Evolutionary conservation across 2,329 filamentous ascomycete genomes (phyloP).

Genomic region (Bipolaris zeicola): DNA sequence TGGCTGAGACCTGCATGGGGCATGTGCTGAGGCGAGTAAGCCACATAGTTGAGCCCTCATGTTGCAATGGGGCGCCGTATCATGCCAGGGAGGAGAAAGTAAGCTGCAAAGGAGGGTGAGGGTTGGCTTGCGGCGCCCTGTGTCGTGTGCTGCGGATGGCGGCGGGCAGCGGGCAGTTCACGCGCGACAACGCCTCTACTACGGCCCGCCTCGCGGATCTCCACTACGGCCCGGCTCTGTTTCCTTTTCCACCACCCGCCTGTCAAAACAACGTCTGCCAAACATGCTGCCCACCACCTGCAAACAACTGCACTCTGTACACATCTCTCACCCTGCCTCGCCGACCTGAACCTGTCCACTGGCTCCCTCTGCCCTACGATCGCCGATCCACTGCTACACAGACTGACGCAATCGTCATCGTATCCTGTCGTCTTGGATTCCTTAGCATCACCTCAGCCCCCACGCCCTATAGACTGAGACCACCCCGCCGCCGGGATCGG

Average conservation of each 20-base stretch:
- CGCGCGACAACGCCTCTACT: neutral
- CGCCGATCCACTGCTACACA: neutral
- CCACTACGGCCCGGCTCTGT: constrained; percentile 2
- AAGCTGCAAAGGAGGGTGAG: neutral
- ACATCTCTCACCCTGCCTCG: neutral
- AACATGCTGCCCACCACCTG: neutral
- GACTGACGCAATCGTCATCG: neutral
- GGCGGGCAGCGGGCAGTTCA: neutral
- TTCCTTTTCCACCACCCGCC: neutral
- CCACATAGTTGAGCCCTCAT: neutral
- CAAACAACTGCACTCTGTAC: neutral
- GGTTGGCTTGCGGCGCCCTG: neutral
- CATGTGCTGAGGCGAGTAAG: constrained; percentile 6
- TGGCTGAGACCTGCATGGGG: constrained; percentile 8
- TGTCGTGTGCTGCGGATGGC: neutral
- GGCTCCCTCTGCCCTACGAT: neutral
- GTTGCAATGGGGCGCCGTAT: neutral
- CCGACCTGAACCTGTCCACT: neutral
- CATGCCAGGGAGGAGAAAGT: neutral
- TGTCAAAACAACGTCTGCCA: neutral
- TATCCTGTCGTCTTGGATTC: neutral
- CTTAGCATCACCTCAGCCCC: constrained; percentile 1
- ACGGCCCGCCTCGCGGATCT: constrained; percentile 1
- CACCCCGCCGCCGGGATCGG: constrained; percentile 6
- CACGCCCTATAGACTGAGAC: neutral